Percentiles rank a stretch among this genome's conserved stretches.
Evolutionary conservation across 2,329 filamentous ascomycete genomes (phyloP).

Genomic region (Verticillium klebahnii): DNA sequence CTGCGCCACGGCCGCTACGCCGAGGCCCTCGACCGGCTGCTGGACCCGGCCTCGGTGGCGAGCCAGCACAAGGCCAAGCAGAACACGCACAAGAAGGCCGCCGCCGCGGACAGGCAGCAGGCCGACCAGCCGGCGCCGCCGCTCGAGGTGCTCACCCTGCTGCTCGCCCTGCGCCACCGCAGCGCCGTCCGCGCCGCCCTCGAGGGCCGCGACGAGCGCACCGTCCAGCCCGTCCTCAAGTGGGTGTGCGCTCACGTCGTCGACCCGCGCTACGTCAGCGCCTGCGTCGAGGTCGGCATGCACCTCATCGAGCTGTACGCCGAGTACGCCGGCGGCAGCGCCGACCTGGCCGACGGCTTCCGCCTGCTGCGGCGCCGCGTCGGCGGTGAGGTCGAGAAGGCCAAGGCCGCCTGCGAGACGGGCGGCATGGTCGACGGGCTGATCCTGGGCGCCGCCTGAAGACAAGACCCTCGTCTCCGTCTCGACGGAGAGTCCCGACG

Average conservation of each 20-base stretch:
- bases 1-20: constrained; percentile 75
- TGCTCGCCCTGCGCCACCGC: constrained; percentile 82
- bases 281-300: constrained; percentile 80
- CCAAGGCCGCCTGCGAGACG: constrained; percentile 76
- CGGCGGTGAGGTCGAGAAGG: constrained; percentile 71
- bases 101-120: neutral
- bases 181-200: constrained; percentile 79
- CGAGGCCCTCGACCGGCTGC: constrained; percentile 72
- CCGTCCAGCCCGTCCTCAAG: constrained; percentile 74
- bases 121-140: constrained; percentile 45
- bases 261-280: constrained; percentile 73
- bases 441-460: constrained; percentile 42
- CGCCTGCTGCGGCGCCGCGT: constrained; percentile 66
- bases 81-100: neutral
- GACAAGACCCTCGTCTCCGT: neutral
- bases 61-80: neutral
- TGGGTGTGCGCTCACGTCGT: constrained; percentile 80
- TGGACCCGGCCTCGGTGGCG: constrained; percentile 43
- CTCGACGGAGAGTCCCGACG: neutral
- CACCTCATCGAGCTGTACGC: constrained; percentile 84
- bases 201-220: constrained; percentile 72
- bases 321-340: constrained; percentile 69
- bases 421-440: constrained; percentile 79
- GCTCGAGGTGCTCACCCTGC: constrained; percentile 65
- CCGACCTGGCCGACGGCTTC: constrained; percentile 68